Conservation (phyloP, 495 filamentous ascomycete species). For the Penicillium maclennaniae region DNA sequence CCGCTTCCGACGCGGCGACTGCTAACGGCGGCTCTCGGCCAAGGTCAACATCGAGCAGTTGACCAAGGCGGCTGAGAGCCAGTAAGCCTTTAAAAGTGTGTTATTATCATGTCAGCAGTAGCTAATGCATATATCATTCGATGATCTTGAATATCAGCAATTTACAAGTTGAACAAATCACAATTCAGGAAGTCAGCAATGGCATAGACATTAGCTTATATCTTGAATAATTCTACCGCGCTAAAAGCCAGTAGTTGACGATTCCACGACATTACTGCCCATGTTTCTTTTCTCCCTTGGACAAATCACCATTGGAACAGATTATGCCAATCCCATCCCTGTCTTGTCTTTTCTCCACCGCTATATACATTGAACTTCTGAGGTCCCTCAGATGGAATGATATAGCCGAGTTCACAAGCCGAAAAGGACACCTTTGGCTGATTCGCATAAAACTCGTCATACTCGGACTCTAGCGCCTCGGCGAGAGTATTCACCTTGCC, state of each 20-base stretch:
- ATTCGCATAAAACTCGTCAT: conserved; percentile 54
- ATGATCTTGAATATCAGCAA: neutral
- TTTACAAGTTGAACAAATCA: neutral
- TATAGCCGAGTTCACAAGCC: conserved; percentile 57
- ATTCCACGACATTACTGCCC: neutral
- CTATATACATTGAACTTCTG: conserved; percentile 35
- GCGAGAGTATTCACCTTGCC: conserved; percentile 36
- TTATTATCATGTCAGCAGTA: conserved; percentile 6
- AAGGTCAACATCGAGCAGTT: conserved; percentile 38
- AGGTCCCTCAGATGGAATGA: conserved; percentile 57
- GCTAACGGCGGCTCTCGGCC: conserved; percentile 20
- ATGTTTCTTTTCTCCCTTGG: neutral
- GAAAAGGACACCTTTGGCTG: conserved; percentile 53
- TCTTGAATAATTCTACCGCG: neutral
- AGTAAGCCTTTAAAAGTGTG: conserved; percentile 23
- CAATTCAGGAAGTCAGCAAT: neutral
- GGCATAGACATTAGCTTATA: neutral
- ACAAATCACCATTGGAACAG: conserved; percentile 11
- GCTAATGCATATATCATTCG: conserved; percentile 22
- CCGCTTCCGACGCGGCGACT: conserved; percentile 14
- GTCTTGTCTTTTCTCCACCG: conserved; percentile 5
- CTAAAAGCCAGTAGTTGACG: neutral
- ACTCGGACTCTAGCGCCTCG: conserved; percentile 43
- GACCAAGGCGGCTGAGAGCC: conserved; percentile 32
- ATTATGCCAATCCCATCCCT: conserved; percentile 10